phyloP scores from a whole-genome alignment of 306 rosid species.

The Senna tora region DNA sequence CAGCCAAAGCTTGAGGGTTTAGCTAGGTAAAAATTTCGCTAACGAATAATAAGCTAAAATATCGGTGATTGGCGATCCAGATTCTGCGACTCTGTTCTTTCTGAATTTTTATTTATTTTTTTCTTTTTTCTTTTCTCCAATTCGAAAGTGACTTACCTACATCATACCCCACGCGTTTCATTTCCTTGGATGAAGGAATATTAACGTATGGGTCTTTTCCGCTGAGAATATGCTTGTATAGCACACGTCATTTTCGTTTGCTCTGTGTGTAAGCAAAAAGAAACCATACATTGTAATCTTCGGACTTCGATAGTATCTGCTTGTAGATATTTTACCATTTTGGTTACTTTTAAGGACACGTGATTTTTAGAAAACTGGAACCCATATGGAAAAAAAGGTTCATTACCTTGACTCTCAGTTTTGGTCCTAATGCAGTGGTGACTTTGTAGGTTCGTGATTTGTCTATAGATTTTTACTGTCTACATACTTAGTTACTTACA shows the following conservation, averaged over 20 bases:
- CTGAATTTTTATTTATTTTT: background rate
- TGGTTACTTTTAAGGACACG: background rate
- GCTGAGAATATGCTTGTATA: constrained; percentile 27
- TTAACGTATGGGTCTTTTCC: constrained; percentile 24
- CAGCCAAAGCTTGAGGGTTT: constrained; percentile 86
- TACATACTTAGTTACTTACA: background rate
- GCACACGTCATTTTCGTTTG: constrained; percentile 54
- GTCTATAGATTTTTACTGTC: background rate
- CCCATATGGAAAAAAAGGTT: constrained; percentile 1
- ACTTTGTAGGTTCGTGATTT: constrained; percentile 1
- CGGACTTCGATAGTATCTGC: constrained; percentile 28
- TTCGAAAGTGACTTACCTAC: background rate
- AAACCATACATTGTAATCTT: constrained; percentile 22
- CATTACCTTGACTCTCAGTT: background rate
- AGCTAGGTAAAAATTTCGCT: constrained; percentile 64
- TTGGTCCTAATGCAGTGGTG: background rate
- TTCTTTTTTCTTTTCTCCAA: background rate
- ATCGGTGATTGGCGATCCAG: background rate
- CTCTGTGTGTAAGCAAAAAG: constrained; percentile 48
- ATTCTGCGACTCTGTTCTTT: background rate
- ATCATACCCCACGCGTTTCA: background rate
- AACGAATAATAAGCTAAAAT: background rate
- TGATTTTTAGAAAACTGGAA: background rate
- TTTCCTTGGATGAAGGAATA: constrained; percentile 12
- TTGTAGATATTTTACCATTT: constrained; percentile 31